Evolutionary conservation across 225 moss, liverwort and hornwort species (phyloP).

Genomic region (Physcomitrium patens): DNA sequence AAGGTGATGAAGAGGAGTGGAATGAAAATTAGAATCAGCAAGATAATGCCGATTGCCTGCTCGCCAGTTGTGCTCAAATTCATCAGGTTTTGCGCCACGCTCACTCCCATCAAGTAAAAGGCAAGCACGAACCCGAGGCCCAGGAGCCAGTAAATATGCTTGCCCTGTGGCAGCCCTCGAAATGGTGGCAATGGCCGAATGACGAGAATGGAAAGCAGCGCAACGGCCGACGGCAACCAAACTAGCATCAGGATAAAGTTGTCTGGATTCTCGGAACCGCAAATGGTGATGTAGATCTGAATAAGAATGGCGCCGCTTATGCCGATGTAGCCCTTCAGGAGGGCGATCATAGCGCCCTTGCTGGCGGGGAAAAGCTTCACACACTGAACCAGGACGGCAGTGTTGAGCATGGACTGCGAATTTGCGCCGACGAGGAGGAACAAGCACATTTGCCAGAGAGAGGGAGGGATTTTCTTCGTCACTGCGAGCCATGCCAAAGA

Average conservation of each 20-base stretch:
- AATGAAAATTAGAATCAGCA: conserved; percentile 28
- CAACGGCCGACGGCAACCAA: conserved; percentile 43
- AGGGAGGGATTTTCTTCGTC: conserved; percentile 47
- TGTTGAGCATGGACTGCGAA: conserved; percentile 45
- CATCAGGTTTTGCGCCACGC: conserved; percentile 29
- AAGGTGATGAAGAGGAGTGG: conserved; percentile 30
- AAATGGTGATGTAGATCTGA: conserved; percentile 38
- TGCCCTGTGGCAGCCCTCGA: conserved; percentile 37
- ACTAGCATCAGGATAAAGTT: conserved; percentile 34
- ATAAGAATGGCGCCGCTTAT: conserved; percentile 90
- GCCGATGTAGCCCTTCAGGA: conserved; percentile 83
- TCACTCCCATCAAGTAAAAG: conserved; percentile 50
- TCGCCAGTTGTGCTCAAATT: conserved; percentile 18
- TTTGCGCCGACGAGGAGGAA: conserved; percentile 48
- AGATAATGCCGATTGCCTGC: conserved; percentile 20
- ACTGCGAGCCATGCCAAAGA: conserved; percentile 74
- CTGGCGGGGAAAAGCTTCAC: conserved; percentile 74
- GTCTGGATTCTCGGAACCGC: conserved; percentile 26
- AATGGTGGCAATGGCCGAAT: conserved; percentile 38
- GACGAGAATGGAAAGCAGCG: conserved; percentile 33
- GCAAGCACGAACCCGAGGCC: conserved; percentile 46
- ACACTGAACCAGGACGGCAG: conserved; percentile 50
- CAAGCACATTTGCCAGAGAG: conserved; percentile 74
- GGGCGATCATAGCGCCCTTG: conserved; percentile 68
- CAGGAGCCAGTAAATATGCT: conserved; percentile 44